A percentile compares a stretch with the other conserved stretches of the same genome.
phyloP scores from a whole-genome alignment of 2,329 filamentous ascomycete species.

The Talaromyces funiculosus region DNA sequence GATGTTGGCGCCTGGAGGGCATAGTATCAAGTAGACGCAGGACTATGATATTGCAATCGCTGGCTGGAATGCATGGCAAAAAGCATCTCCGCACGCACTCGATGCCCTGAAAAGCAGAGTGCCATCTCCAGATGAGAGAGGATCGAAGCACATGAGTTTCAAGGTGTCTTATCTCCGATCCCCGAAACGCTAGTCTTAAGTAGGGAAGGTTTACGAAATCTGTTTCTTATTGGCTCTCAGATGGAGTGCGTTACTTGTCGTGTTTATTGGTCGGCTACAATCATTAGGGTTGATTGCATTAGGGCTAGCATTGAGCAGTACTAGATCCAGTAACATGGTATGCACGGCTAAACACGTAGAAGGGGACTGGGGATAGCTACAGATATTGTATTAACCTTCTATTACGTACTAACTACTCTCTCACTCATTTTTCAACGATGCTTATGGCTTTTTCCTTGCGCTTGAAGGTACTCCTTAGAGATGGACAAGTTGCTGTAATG shows the following conservation, averaged over 20 bases:
- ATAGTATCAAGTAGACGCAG: neutral
- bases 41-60: neutral
- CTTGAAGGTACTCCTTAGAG: neutral
- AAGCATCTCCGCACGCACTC: neutral
- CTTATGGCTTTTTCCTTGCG: neutral
- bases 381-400: neutral
- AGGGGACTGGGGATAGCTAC: neutral
- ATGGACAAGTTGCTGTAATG: neutral
- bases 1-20: conserved; percentile 13
- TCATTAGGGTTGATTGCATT: neutral
- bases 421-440: neutral
- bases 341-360: no score
- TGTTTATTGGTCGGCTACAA: neutral
- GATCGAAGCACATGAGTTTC: neutral
- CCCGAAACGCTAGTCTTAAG: neutral
- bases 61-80: neutral
- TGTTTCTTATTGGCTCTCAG: neutral
- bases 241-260: neutral
- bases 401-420: neutral
- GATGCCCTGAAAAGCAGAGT: neutral
- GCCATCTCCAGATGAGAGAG: neutral
- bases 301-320: neutral
- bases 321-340: no score
- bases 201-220: neutral
- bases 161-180: neutral